Conservation (phyloP, 2,329 filamentous ascomycete species). For the Neonectria sp. region DNA sequence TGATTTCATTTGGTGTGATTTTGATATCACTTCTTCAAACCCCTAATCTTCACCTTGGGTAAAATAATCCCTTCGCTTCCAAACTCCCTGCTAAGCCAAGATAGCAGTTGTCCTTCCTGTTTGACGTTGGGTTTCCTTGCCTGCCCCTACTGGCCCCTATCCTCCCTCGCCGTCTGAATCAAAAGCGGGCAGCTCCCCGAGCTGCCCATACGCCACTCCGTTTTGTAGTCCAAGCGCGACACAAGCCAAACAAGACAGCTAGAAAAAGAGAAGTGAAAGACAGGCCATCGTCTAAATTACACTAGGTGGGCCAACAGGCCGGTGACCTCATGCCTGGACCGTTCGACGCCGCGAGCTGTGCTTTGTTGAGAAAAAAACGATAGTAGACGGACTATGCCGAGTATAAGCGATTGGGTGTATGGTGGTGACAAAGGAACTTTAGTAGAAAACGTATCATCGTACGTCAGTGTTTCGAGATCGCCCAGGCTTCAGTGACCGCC, state of each 20-base stretch:
- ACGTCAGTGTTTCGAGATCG: constrained; percentile 31
- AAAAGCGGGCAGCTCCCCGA: constrained; percentile 28
- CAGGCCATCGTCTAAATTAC: constrained; percentile 48
- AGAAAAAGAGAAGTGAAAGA: constrained; percentile 36
- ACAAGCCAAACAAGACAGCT: constrained; percentile 35
- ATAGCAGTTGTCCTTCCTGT: constrained; percentile 35
- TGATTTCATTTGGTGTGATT: constrained; percentile 35
- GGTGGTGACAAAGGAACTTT: constrained; percentile 42
- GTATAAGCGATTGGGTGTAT: constrained; percentile 39
- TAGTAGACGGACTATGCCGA: constrained; percentile 33
- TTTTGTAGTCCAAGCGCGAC: constrained; percentile 45
- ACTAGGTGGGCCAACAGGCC: constrained; percentile 40
- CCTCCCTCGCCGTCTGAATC: constrained; percentile 35
- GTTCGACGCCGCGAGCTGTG: constrained; percentile 48
- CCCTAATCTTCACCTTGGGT: constrained; percentile 25
- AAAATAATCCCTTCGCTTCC: constrained; percentile 35
- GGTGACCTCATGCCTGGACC: constrained; percentile 35
- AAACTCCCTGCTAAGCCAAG: constrained; percentile 45
- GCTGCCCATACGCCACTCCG: constrained; percentile 41
- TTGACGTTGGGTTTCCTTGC: constrained; percentile 34
- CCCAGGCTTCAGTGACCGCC: constrained; percentile 19
- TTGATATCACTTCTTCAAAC: constrained; percentile 21
- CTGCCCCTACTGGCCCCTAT: constrained; percentile 37
- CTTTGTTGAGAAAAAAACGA: constrained; percentile 42
- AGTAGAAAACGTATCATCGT: constrained; percentile 45